Evolutionary conservation across 2,329 filamentous ascomycete genomes (phyloP), one percentile per base, ranked within the genome.

Genomic region (Colletotrichum sp.): DNA sequence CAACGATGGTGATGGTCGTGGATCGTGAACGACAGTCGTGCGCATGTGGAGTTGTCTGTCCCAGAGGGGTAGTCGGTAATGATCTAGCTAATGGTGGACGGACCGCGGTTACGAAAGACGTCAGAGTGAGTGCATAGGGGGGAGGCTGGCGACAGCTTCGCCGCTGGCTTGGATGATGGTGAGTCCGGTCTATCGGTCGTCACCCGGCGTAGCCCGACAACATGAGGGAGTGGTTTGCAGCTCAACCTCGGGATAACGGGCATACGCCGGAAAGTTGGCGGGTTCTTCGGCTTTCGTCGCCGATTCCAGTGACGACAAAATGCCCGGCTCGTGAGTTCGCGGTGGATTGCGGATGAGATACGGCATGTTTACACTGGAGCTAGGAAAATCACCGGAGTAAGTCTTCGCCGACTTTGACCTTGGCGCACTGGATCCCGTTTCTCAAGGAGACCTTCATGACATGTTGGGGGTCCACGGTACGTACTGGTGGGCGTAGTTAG

Each of bases 201-300:
- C 22, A 69, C 65, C 65, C 70, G 74, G 71, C 39, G 64, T 69
- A 52, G 70, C 59, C 74, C 74, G 74, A 69, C 22, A 6, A 16
- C 12, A 39, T 8, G 22, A 39, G 32, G 52, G 22, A 22, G 27
- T 19, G 64, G 61, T 36, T 69, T 12, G n/a, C 13, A 49, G 8
- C 44, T 49, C 57, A 74, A 69, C 74, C 70, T 76, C 74, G 74
- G 74, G 39, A 61, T 52, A 67, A 30, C 34, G 59, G 71, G 70
- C 71, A 49, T 25, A 27, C 44, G 52, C 52, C 70, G 74, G 74
- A 32, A 59, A 34, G 59, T 61, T 34, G 59, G 49, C 70, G 71
- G 64, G 49, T 44, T 19, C 6, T 64, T 74, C 74, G 64, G 70
- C 34, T 69, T 65, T 63, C 36, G 8, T 59, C 44, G 25, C 9